A percentile compares a stretch with the other conserved stretches of the same genome.
These are phyloP conservation scores for Cryptococcus sp. DNA, from an alignment of 1,284 basidiomycete species.

Conservation along the genomic window DNA sequence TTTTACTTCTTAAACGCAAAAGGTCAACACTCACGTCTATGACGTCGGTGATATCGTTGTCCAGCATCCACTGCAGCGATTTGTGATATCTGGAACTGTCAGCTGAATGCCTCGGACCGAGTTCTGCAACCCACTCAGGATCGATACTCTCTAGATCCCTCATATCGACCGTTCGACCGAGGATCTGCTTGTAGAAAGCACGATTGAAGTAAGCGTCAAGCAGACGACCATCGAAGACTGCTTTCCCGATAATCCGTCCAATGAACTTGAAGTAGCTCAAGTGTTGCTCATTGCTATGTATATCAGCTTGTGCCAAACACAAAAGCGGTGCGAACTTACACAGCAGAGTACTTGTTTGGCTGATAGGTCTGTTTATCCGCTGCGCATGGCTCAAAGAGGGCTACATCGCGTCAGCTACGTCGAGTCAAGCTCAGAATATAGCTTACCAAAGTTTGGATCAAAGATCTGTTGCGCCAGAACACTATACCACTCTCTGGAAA, in stretches of 20 bases:
- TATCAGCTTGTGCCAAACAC: slow-evolving; percentile 10
- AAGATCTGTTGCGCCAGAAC: slow-evolving; percentile 98
- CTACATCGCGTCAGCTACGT: slow-evolving; percentile 10
- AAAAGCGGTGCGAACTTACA: slow-evolving; percentile 41
- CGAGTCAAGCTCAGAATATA: background rate
- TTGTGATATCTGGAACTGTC: slow-evolving; percentile 39
- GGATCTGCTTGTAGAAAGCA: slow-evolving; percentile 86
- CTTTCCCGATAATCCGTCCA: slow-evolving; percentile 83
- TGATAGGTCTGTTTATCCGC: slow-evolving; percentile 92
- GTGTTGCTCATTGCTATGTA: slow-evolving; percentile 77
- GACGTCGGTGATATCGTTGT: slow-evolving; percentile 47
- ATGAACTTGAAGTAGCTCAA: slow-evolving; percentile 98
- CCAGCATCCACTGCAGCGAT: slow-evolving; percentile 49
- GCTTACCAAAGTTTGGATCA: slow-evolving; percentile 80
- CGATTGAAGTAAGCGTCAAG: slow-evolving; percentile 98
- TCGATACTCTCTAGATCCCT: slow-evolving; percentile 93
- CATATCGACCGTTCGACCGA: slow-evolving; percentile 87
- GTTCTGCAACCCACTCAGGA: slow-evolving; percentile 63
- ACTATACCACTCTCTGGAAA: slow-evolving; percentile 98
- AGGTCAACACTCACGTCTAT: slow-evolving; percentile 33
- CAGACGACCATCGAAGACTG: slow-evolving; percentile 62
- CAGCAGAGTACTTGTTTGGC: slow-evolving; percentile 90
- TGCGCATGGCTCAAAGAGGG: slow-evolving; percentile 91
- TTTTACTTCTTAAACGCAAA: background rate
- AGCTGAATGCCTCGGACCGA: slow-evolving; percentile 3